Conservation (phyloP, 345 rosid genomes). For the Eucalyptus caleyi region DNA sequence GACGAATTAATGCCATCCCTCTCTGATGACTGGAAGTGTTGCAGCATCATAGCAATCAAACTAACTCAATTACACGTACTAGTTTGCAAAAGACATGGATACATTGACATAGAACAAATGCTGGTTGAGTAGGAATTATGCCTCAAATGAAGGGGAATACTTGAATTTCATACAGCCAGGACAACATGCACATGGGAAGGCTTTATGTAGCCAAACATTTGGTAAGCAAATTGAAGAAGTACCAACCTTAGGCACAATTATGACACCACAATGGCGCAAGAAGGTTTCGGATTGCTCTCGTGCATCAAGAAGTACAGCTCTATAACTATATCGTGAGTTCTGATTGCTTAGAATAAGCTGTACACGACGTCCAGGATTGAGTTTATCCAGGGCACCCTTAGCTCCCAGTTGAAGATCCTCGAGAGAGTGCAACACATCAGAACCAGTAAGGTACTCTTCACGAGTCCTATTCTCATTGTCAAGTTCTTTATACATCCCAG, state of each 20-base stretch:
- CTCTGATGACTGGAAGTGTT: not conserved
- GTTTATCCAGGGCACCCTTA: conserved; percentile 45
- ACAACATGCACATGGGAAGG: not conserved
- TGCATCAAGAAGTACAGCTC: conserved; percentile 75
- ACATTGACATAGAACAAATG: not conserved
- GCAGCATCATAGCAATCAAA: not conserved
- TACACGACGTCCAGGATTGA: conserved; percentile 44
- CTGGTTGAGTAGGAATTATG: not conserved
- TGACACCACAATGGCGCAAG: conserved; percentile 60
- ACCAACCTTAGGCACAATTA: conserved; percentile 86
- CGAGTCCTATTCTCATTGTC: conserved; percentile 68
- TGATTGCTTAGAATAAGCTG: conserved; percentile 47
- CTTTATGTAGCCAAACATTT: not conserved
- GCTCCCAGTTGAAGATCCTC: conserved; percentile 72
- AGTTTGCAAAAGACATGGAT: not conserved
- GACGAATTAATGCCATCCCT: not conserved
- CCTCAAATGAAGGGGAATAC: not conserved
- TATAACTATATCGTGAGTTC: conserved; percentile 50
- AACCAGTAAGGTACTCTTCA: conserved; percentile 41
- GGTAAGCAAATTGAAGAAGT: not conserved
- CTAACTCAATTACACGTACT: not conserved
- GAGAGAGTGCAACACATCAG: conserved; percentile 55
- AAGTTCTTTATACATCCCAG: conserved; percentile 65
- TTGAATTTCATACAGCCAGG: not conserved
- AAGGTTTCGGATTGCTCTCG: conserved; percentile 30